Base-by-base conservation (phyloP, 495 filamentous ascomycete genomes). In the Hyphodiscus hymeniophilus region DNA sequence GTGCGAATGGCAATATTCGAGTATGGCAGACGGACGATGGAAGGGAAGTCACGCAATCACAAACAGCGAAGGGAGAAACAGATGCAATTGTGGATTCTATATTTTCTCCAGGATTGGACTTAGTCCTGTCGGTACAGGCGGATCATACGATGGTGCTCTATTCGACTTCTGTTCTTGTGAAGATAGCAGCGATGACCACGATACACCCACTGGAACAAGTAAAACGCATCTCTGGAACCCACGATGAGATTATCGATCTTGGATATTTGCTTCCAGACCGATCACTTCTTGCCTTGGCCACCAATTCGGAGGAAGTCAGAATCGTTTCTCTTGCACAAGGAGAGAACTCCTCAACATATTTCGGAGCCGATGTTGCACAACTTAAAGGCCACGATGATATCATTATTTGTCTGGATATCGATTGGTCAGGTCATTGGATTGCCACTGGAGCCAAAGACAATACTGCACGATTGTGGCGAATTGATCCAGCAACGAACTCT, bases 361-460 rank as follows among this genome's bases (percentile, higher is more conserved):
- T 85, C 60, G 91, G 91, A 3, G 85, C 88, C 28, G 92, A 97
- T 61, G 74, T 94, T 35, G 84, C 82, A 3, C 69, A 87, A 43
- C 72, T 98, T 5, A 85, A 83, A 54, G 92, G 89, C 23, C 92
- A 99, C 52, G 81, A 87, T 42, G 92, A 97, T 52, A 95, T 97
- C 34, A 84, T 97, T 45, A 94, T 99, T 65, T 92, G 87, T 47
- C 68, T 99, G 24, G 89, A 94, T 66, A 80, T 85, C 16, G 92
- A 97, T 64, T 94, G 87, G 87, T 95, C 92, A 4, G 92, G 94
- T 7, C 80, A 88, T 61, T 99, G 92, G 92, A 76, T 99, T 42
- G 94, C 85, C 23, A 95, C 89, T 23, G 92, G 90, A 33, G 85
- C 89, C 5, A 99, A 97, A 69, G 92, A 99, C 63, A 97, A 97